Evolutionary conservation across 1,139 yeast species (phyloP), one percentile per base, ranked within the genome.

Genomic region (Yamadazyma oceani): DNA sequence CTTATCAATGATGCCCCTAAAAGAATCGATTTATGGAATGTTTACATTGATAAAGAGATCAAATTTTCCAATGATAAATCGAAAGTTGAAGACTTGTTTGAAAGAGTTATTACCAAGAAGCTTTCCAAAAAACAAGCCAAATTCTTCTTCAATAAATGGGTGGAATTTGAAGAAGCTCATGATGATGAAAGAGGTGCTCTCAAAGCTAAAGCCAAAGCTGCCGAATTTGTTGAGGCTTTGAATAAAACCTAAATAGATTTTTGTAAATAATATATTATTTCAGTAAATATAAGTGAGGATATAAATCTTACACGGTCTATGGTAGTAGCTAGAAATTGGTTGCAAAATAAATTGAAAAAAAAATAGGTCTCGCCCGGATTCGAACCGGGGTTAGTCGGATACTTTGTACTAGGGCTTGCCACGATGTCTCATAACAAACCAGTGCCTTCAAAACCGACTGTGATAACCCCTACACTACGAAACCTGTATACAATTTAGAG

Each of bases 361-460:
- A n/a, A n/a, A n/a, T n/a, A n/a, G n/a, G n/a, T n/a, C 88, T 81
- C 79, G 80, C 88, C 89, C 89, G 89, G 90, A 82, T 81, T 83
- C 90, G 89, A 82, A 82, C 89, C 84, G 89, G 88, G 87, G 89
- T 83, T 80, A 80, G 73, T 68, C 82, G 89, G 88, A 27, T 8
- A 17, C 16, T 27, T 27, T 12, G n/a, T 5, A n/a, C n/a, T n/a
- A 6, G 11, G 11, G 26, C 21, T 19, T 19, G 8, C 21, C 21
- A 19, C 21, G 21, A 19, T 19, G 5, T 6, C 26, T 24, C 26
- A n/a, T n/a, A 11, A 6, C 5, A 24, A 6, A n/a, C 26, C 5
- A 5, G 26, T 12, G 5, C 26, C 13, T 82, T 67, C 74, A 68
- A 60, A 68, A 67, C 74, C 73, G 60, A 62, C 58, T 53, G 74